Conservation (phyloP, 169 alveolate genomes). For the Babesia sp. region DNA sequence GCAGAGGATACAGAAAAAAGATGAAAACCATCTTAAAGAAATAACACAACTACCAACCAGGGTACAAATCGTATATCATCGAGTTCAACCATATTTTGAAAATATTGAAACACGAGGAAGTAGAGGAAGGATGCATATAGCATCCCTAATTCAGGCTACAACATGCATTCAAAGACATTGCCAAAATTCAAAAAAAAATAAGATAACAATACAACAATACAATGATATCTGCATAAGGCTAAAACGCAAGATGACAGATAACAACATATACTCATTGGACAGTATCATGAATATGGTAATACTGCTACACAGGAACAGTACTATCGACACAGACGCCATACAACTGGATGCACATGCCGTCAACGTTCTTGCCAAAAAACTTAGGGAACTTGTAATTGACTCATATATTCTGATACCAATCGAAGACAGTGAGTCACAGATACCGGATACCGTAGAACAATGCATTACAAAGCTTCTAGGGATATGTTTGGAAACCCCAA, state of each 20-base stretch:
- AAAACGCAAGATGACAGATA: not conserved
- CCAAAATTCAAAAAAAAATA: not conserved
- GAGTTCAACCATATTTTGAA: conserved; percentile 38
- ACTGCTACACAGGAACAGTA: not conserved
- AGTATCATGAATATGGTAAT: not conserved
- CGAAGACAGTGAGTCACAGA: not conserved
- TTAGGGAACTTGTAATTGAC: not conserved
- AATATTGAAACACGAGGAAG: conserved; percentile 8
- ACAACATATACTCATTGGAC: not conserved
- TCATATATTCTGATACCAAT: conserved; percentile 10
- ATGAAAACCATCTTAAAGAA: not conserved
- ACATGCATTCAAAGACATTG: conserved; percentile 10
- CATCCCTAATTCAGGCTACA: conserved; percentile 24
- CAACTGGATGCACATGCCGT: conserved; percentile 3
- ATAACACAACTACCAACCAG: conserved; percentile 2
- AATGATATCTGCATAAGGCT: not conserved
- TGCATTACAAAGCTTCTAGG: conserved; percentile 1
- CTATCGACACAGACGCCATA: not conserved
- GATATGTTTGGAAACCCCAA: not conserved
- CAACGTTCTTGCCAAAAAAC: not conserved
- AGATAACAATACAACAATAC: not conserved
- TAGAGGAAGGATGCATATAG: conserved; percentile 1
- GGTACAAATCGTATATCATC: conserved; percentile 31
- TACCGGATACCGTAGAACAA: conserved; percentile 13
- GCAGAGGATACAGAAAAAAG: not conserved